Conservation (phyloP, 495 filamentous ascomycete genomes). For the Aspergillus coremiiformis region DNA sequence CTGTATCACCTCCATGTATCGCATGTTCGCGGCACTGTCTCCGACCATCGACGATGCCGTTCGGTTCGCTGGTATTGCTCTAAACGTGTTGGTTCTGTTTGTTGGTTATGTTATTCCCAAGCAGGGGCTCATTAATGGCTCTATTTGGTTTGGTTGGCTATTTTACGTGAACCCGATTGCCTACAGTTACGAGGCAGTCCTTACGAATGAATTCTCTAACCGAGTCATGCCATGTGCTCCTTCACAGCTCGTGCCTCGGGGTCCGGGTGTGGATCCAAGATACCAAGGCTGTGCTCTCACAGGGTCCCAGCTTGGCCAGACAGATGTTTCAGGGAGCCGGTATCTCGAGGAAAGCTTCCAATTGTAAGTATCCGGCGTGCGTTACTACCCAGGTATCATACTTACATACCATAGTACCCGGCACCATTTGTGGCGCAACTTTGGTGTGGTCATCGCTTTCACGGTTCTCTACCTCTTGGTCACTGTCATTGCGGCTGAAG, state of each 20-base stretch:
- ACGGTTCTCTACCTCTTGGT: constrained; percentile 60
- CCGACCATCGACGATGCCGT: constrained; percentile 68
- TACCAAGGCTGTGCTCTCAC: constrained; percentile 58
- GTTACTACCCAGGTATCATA: not conserved
- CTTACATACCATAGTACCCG: constrained; percentile 26
- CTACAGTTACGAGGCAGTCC: constrained; percentile 66
- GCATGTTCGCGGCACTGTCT: constrained; percentile 69
- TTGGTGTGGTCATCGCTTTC: constrained; percentile 66
- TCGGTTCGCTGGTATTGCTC: constrained; percentile 57
- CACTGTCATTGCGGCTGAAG: constrained; percentile 53
- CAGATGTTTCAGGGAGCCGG: constrained; percentile 46
- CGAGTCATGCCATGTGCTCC: constrained; percentile 54
- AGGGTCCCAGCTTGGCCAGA: constrained; percentile 42
- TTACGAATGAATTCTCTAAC: constrained; percentile 61
- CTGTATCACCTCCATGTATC: constrained; percentile 60
- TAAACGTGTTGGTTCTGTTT: constrained; percentile 66
- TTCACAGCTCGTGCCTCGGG: constrained; percentile 49
- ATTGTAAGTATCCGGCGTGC: constrained; percentile 29
- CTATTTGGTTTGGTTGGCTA: constrained; percentile 79
- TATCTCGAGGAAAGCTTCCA: constrained; percentile 51
- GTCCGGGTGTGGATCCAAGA: constrained; percentile 38
- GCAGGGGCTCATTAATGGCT: constrained; percentile 49
- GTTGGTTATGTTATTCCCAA: constrained; percentile 76
- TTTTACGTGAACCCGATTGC: constrained; percentile 66
- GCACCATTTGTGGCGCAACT: constrained; percentile 70